These are phyloP conservation scores for Lophiotrema nucula DNA, from an alignment of 495 filamentous ascomycete species.

Conservation along the genomic window DNA sequence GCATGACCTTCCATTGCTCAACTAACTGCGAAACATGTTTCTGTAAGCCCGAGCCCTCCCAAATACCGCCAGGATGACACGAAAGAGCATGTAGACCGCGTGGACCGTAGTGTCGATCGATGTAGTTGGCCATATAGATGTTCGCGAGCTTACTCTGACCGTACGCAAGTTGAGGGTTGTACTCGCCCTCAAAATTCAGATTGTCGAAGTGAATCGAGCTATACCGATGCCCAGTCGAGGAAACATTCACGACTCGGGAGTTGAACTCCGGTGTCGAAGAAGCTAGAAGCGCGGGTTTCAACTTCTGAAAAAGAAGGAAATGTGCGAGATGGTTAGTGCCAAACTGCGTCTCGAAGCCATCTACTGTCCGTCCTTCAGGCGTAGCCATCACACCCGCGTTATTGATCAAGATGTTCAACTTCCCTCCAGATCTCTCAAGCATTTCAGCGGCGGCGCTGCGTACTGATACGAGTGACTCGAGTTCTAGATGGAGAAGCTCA, in stretches of 20 bases:
- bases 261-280: constrained; percentile 16
- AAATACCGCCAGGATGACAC: constrained; percentile 17
- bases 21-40: constrained; percentile 13
- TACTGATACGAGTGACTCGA: constrained; percentile 45
- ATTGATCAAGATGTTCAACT: constrained; percentile 12
- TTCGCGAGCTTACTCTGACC: constrained; percentile 22
- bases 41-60: background rate
- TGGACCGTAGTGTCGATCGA: constrained; percentile 10
- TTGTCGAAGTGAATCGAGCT: constrained; percentile 22
- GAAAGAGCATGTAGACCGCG: constrained; percentile 2
- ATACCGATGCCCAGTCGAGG: constrained; percentile 18
- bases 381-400: constrained; percentile 24
- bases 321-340: constrained; percentile 33
- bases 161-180: background rate
- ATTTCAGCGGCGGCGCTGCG: constrained; percentile 43
- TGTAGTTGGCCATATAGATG: constrained; percentile 27
- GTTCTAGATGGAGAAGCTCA: constrained; percentile 44
- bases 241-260: constrained; percentile 27
- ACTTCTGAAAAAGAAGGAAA: constrained; percentile 25
- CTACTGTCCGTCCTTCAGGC: constrained; percentile 15
- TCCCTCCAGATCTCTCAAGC: constrained; percentile 34
- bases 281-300: constrained; percentile 15
- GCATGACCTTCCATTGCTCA: constrained; percentile 17
- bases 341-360: constrained; percentile 32
- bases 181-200: constrained; percentile 6